Conservation (phyloP, 495 filamentous ascomycete species). For the Darksidea phi region DNA sequence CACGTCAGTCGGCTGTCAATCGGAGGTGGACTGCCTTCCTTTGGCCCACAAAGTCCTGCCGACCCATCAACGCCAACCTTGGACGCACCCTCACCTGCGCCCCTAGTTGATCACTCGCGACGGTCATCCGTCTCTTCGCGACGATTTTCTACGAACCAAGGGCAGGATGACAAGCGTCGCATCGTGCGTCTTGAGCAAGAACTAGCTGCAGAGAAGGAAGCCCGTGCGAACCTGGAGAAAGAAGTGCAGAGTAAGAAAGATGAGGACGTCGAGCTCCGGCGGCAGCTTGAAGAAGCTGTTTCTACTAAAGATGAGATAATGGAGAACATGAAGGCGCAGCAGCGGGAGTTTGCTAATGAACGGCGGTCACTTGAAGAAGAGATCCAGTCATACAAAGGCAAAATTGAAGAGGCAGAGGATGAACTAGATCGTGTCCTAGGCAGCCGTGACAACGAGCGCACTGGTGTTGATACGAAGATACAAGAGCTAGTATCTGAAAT, state of each 20-base stretch:
- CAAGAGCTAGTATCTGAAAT: conserved; percentile 70
- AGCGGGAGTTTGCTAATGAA: conserved; percentile 83
- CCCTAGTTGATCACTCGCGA: conserved; percentile 56
- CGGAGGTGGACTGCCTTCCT: conserved; percentile 59
- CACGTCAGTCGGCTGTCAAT: conserved; percentile 68
- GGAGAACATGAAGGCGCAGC: conserved; percentile 87
- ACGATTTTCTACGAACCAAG: conserved; percentile 65
- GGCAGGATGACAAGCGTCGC: conserved; percentile 62
- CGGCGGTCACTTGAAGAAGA: conserved; percentile 77
- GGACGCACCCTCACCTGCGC: conserved; percentile 36
- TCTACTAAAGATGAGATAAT: conserved; percentile 93
- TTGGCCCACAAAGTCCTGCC: conserved; percentile 35
- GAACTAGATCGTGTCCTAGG: conserved; percentile 84
- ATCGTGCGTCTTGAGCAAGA: conserved; percentile 82
- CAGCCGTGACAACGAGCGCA: conserved; percentile 73
- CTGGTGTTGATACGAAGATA: conserved; percentile 64
- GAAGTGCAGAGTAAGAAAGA: conserved; percentile 58
- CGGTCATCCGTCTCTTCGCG: conserved; percentile 66
- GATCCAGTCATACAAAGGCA: conserved; percentile 67
- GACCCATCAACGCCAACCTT: conserved; percentile 49
- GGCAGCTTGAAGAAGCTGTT: conserved; percentile 73
- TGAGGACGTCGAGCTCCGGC: conserved; percentile 63
- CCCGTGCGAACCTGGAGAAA: conserved; percentile 54
- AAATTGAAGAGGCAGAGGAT: conserved; percentile 83
- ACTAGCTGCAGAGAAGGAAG: conserved; percentile 57